Evolutionary conservation across 768 basidiomycete species (phyloP), one percentile per base, ranked within the genome.

Genomic region (Jaapia argillacea): DNA sequence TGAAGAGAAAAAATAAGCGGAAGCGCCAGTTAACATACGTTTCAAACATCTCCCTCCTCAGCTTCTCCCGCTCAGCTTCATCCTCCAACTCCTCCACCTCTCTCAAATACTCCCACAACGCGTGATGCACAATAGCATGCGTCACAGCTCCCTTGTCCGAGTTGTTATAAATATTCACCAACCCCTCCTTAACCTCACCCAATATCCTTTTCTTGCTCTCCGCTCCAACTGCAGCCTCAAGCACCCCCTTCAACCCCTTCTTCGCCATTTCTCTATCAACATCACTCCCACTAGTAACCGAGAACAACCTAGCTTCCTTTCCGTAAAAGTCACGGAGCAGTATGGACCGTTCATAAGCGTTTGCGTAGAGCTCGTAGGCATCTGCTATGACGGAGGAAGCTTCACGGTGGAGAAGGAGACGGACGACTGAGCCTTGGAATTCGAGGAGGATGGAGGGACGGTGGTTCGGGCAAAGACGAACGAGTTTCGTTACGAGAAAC

Each of bases 251-350:
- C 37, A 94, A 61, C 0, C 86, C 85, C 47, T 73, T 77, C 58
- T 74, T 81, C 4, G 75, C 73, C 12, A 65, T 63, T 48, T 77
- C 82, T 57, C 78, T 81, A 38, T 83, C 78, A 40, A 73, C 73
- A 0, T 69, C 72, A 36, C 73, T 79, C 12, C 77, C 78, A 16
- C 56, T 64, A 0, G 68, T 74, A 4, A 72, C 51, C 4, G 63
- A 68, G 60, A 94, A 90, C 24, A 97, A 62, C 2, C 72, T 67
- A 1, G 80, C 81, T 59, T 97, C 92, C 58, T 85, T 87, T 12
- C 92, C 92, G 51, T 91, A 97, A 49, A 96, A 90, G 47, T 91
- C 88, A 14, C 83, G 77, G 4, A 94, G 65, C 4, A 97, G 69
- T 18, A 89, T 66, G 0, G 81, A 74, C 16, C 88, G 77, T 53